These are phyloP conservation scores for Breynia disticha DNA, from an alignment of 441 rosid genomes.

Conservation along the genomic window DNA sequence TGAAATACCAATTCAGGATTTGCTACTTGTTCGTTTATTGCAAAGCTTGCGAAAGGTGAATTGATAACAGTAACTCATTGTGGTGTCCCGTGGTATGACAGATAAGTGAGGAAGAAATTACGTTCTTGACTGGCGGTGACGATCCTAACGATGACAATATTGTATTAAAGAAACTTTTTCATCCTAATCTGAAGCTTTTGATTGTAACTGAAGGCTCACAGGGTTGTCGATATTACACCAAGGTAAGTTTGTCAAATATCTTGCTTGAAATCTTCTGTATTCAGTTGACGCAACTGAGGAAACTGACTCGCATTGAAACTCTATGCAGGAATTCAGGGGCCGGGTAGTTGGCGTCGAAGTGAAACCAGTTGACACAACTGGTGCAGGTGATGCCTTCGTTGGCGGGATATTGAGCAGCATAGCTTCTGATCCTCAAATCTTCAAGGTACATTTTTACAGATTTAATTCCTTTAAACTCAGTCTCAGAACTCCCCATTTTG, in stretches of 20 bases:
- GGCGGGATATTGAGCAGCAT: conserved; percentile 70
- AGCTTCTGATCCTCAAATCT: conserved; percentile 49
- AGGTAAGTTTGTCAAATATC: conserved; percentile 32
- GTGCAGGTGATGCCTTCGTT: conserved; percentile 96
- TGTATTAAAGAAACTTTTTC: conserved; percentile 76
- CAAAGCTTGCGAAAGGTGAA: background rate
- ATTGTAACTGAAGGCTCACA: conserved; percentile 82
- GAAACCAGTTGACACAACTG: conserved; percentile 84
- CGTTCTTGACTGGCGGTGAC: conserved; percentile 76
- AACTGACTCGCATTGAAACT: background rate
- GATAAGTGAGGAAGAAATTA: conserved; percentile 92
- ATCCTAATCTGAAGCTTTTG: conserved; percentile 77
- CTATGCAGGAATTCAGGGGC: conserved; percentile 72
- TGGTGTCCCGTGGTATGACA: conserved; percentile 26
- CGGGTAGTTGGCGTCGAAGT: conserved; percentile 68
- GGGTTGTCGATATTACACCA: conserved; percentile 91
- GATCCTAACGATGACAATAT: conserved; percentile 76
- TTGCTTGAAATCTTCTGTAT: conserved; percentile 1
- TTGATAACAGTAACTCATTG: conserved; percentile 5
- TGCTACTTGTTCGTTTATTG: background rate
- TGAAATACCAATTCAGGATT: conserved; percentile 1
- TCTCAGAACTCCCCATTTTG: background rate
- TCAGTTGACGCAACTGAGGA: background rate
- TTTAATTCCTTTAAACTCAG: background rate
- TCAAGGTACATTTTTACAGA: conserved; percentile 37